Conservation (phyloP, 2,329 filamentous ascomycete species). For the Aspergillus pseudoviridinutans region DNA sequence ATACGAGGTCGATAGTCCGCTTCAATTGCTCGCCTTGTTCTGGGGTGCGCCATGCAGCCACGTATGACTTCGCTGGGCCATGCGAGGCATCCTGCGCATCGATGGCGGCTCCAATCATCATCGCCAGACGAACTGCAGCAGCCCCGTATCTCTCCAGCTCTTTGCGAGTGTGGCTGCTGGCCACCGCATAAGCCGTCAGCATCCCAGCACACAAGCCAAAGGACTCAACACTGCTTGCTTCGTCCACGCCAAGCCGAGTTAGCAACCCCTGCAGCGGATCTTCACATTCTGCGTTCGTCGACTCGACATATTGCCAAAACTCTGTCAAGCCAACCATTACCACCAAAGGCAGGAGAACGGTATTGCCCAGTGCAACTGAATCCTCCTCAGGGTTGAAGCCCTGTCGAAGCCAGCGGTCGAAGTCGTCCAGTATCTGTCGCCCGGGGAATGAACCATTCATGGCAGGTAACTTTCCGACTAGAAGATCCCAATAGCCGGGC, state of each 20-base stretch:
- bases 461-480: neutral
- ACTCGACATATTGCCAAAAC: neutral
- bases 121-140: neutral
- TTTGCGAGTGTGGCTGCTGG: neutral
- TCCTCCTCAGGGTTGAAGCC: neutral
- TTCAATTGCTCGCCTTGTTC: conserved; percentile 18
- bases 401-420: neutral
- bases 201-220: conserved; percentile 4
- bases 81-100: conserved; percentile 30
- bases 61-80: conserved; percentile 12
- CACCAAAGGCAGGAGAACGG: neutral
- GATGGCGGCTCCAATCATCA: conserved; percentile 37
- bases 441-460: neutral
- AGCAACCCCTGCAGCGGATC: neutral
- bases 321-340: neutral
- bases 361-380: neutral
- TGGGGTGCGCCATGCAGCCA: conserved; percentile 18
- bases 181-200: conserved; percentile 3
- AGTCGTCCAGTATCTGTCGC: neutral
- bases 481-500: neutral
- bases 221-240: neutral
- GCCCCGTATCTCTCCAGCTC: neutral
- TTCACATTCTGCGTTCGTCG: neutral
- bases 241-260: neutral
- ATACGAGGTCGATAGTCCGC: neutral